Conservation (phyloP, 305 asterid species). For the Fraxinus baroniana region DNA sequence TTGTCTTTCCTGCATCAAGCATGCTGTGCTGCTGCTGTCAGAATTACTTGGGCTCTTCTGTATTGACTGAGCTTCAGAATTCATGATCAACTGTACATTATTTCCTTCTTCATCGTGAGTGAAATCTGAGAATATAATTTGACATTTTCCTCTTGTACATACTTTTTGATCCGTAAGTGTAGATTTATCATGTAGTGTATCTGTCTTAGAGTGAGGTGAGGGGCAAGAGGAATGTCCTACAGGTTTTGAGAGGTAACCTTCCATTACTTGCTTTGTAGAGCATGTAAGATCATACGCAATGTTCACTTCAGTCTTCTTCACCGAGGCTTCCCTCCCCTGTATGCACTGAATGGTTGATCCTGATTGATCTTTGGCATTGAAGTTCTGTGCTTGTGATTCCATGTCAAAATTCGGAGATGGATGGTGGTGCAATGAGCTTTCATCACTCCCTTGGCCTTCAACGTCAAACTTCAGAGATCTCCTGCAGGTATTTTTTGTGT, state of each 20-base stretch:
- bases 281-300: conserved; percentile 29
- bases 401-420: conserved; percentile 33
- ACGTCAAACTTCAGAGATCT: conserved; percentile 58
- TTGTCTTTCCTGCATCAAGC: conserved; percentile 46
- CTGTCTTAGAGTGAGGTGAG: conserved; percentile 30
- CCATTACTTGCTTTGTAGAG: conserved; percentile 28
- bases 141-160: conserved; percentile 62
- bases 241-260: conserved; percentile 28
- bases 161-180: conserved; percentile 27
- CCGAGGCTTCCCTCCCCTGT: conserved; percentile 26
- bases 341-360: conserved; percentile 26
- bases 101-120: conserved; percentile 68
- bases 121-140: conserved; percentile 62
- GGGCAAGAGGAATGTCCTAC: conserved; percentile 30
- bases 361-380: conserved; percentile 29
- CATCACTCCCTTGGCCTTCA: conserved; percentile 41
- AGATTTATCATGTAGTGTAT: conserved; percentile 25
- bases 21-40: conserved; percentile 43
- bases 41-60: conserved; percentile 41
- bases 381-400: conserved; percentile 31
- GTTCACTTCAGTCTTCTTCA: conserved; percentile 32
- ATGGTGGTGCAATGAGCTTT: conserved; percentile 28
- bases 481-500: conserved; percentile 58
- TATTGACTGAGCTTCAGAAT: conserved; percentile 27
- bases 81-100: conserved; percentile 32